Conservation (phyloP, 2,329 filamentous ascomycete genomes). For the Fusarium armeniacum region DNA sequence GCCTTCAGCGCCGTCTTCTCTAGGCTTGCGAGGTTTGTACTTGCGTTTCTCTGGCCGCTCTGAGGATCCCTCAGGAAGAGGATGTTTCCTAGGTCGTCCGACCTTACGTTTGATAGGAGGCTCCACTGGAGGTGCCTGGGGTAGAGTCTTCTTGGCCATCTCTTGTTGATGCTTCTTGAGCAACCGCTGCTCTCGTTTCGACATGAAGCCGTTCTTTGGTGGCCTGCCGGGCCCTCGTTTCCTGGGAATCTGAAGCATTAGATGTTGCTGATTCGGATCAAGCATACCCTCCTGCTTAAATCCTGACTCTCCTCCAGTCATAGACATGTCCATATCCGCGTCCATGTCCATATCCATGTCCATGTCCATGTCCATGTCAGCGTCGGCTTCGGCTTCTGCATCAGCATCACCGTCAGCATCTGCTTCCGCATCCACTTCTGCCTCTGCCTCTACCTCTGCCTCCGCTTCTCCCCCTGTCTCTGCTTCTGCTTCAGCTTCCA, state of each 20-base stretch:
- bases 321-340: conserved; percentile 41
- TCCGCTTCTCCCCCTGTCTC: conserved; percentile 42
- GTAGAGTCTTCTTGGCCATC: conserved; percentile 65
- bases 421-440: conserved; percentile 6
- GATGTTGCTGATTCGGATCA: conserved; percentile 52
- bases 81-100: conserved; percentile 74
- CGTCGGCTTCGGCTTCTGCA: conserved; percentile 40
- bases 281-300: conserved; percentile 51
- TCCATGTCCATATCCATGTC: conserved; percentile 42
- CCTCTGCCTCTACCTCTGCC: conserved; percentile 44
- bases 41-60: conserved; percentile 74
- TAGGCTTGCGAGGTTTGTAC: conserved; percentile 73
- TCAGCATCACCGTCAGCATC: conserved; percentile 38
- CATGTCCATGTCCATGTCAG: conserved; percentile 30
- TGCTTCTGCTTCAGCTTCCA: conserved; percentile 48
- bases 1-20: conserved; percentile 68
- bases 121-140: conserved; percentile 62
- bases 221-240: conserved; percentile 84
- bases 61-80: conserved; percentile 67
- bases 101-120: conserved; percentile 74
- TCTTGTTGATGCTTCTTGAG: conserved; percentile 70
- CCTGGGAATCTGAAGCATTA: conserved; percentile 66
- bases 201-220: conserved; percentile 87
- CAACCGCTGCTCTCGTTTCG: conserved; percentile 78
- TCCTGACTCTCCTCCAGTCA: conserved; percentile 44